Conservation (phyloP, 2,329 filamentous ascomycete genomes). For the Alternaria burnsii region DNA sequence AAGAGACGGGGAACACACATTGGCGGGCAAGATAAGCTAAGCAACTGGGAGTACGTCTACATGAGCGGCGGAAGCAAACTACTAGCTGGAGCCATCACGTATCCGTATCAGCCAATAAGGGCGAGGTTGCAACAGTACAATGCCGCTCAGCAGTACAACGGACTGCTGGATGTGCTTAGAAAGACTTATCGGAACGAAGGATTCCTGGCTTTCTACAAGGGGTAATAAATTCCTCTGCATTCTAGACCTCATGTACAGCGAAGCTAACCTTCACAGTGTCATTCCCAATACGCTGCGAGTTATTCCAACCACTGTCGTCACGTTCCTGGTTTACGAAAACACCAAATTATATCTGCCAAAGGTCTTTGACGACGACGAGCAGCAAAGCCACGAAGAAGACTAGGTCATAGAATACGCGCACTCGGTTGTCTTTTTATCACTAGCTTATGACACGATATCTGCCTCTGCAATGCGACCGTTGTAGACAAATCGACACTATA, state of each 20-base stretch:
- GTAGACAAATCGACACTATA: neutral
- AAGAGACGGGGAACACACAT: constrained; percentile 61
- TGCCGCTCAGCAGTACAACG: constrained; percentile 76
- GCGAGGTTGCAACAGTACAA: constrained; percentile 90
- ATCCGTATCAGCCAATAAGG: constrained; percentile 92
- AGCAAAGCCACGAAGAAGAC: constrained; percentile 43
- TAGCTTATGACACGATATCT: neutral
- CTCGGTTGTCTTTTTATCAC: neutral
- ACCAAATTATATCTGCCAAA: constrained; percentile 73
- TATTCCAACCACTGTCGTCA: constrained; percentile 93
- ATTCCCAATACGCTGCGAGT: constrained; percentile 90
- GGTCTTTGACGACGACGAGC: constrained; percentile 48
- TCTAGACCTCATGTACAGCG: neutral
- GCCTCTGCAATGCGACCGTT: neutral
- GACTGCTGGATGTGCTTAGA: constrained; percentile 73
- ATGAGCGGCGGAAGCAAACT: constrained; percentile 85
- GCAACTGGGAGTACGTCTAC: constrained; percentile 79
- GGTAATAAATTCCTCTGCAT: constrained; percentile 52
- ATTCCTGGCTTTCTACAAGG: constrained; percentile 85
- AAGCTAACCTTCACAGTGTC: constrained; percentile 51
- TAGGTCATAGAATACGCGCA: constrained; percentile 13
- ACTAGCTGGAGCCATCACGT: constrained; percentile 87
- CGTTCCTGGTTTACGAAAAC: constrained; percentile 97
- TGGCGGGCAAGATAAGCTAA: constrained; percentile 57
- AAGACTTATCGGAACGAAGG: constrained; percentile 85